These are phyloP conservation scores for Geranomyces michiganensis DNA, from an alignment of 192 early-diverging fungal genomes.

Conservation along the genomic window DNA sequence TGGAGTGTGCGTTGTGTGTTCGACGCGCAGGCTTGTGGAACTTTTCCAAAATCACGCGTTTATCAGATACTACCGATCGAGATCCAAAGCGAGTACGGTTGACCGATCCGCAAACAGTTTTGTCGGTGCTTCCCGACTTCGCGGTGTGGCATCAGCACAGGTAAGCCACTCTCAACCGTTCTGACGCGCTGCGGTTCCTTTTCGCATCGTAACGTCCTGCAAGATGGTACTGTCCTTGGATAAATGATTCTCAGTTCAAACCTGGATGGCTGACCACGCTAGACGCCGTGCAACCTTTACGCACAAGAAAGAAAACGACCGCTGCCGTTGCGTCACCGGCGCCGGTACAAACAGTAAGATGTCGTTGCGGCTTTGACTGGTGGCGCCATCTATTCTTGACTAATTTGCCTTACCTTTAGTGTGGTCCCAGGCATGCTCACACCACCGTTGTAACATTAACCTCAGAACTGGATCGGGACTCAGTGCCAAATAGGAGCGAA, in stretches of 20 bases:
- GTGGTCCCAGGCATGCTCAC: no score
- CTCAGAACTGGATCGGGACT: no score
- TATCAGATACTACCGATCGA: background rate
- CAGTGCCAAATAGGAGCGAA: no score
- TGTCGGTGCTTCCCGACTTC: background rate
- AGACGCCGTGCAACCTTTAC: constrained; percentile 4
- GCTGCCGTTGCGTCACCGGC: no score
- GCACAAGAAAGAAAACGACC: background rate
- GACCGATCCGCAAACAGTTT: background rate
- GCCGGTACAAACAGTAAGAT: no score
- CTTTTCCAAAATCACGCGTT: background rate
- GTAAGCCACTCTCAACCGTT: background rate
- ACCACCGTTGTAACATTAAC: no score
- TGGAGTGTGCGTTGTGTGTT: constrained; percentile 21
- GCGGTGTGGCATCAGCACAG: constrained; percentile 10
- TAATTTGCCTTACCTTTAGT: no score
- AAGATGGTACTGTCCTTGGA: constrained; percentile 26
- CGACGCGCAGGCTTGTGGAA: constrained; percentile 23
- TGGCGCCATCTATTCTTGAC: no score
- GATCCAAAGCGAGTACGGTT: background rate
- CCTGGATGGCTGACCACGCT: constrained; percentile 8
- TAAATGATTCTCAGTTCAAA: constrained; percentile 5
- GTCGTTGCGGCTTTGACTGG: no score
- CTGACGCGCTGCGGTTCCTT: background rate
- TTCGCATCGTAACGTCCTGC: background rate